These are phyloP conservation scores for Suhomyces chickasaworum DNA, from an alignment of 1,139 yeast species.

Conservation along the genomic window DNA sequence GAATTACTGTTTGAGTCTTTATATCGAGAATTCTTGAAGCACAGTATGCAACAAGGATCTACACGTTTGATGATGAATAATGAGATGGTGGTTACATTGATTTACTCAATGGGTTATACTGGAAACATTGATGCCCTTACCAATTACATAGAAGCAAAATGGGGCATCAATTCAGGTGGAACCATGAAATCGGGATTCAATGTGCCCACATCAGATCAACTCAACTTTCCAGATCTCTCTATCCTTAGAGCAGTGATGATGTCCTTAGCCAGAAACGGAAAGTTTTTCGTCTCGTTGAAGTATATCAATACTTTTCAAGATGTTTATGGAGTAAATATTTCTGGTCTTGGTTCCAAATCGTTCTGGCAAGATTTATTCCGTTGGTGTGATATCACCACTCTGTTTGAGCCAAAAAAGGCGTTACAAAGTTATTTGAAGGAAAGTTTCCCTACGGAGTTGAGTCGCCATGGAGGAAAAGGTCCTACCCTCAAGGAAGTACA, in stretches of 20 bases:
- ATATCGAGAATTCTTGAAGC: slow-evolving; percentile 25
- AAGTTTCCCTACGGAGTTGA: slow-evolving; percentile 9
- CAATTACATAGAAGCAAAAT: slow-evolving; percentile 31
- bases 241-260: slow-evolving; percentile 34
- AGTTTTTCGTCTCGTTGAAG: slow-evolving; percentile 36
- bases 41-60: slow-evolving; percentile 15
- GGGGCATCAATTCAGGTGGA: slow-evolving; percentile 37
- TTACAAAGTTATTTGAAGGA: slow-evolving; percentile 30
- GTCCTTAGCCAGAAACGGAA: slow-evolving; percentile 34
- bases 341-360: slow-evolving; percentile 21
- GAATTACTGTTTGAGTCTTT: slow-evolving; percentile 25
- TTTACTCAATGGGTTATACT: slow-evolving; percentile 38
- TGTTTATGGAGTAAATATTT: slow-evolving; percentile 29
- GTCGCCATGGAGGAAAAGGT: slow-evolving; percentile 8
- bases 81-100: slow-evolving; percentile 29
- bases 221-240: slow-evolving; percentile 31
- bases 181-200: slow-evolving; percentile 10
- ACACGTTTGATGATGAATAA: slow-evolving; percentile 24
- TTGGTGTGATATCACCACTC: slow-evolving; percentile 35
- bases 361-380: slow-evolving; percentile 43
- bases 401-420: slow-evolving; percentile 30
- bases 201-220: slow-evolving; percentile 16
- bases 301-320: slow-evolving; percentile 41
- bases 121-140: slow-evolving; percentile 27
- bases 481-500: slow-evolving; percentile 31